Base-by-base conservation (phyloP, 2,329 filamentous ascomycete species). In the Botryosphaeria agaves region DNA sequence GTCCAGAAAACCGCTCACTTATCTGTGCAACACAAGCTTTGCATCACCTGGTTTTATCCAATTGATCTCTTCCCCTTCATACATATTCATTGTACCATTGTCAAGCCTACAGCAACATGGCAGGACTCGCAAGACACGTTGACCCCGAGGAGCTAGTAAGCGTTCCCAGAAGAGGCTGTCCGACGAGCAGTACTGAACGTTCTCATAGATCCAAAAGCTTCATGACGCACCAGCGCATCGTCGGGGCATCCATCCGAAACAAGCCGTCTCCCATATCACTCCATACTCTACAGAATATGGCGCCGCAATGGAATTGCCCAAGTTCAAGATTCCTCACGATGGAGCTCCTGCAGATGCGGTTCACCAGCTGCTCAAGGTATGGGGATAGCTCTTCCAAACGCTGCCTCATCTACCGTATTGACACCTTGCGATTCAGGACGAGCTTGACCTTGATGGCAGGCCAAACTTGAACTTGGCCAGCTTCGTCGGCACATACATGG, bases 401-500 rank as follows among this genome's bases (percentile, higher is more conserved):
- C n/a, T n/a, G n/a, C n/a, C n/a, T n/a, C n/a, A n/a, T n/a, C n/a
- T n/a, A n/a, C n/a, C n/a, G n/a, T n/a, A n/a, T n/a, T n/a, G n/a
- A n/a, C n/a, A n/a, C n/a, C n/a, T n/a, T n/a, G n/a, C n/a, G n/a
- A n/a, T n/a, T n/a, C n/a, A n/a, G 36, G 69, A 74, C 45, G 70
- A 76, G 41, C 48, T 73, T 20, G 69, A 76, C 46, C 56, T 77
- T 2, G 72, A 77, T 42, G 71, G 74, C 17, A 62, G 64, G 28
- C 75, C 76, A 0, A 76, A 74, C 39, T 53, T 80, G 38, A 81
- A 81, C 42, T 52, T 78, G 16, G 74, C 76, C 38, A 69, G 67
- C 40, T 81, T 81, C 35, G 76, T 81, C 1, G 68, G 69, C 21
- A 81, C 76, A 1, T 80, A 76, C 43, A 74, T 79, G 69, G 76